Percentiles rank a stretch among this genome's conserved stretches.
Conservation (phyloP, 2,329 filamentous ascomycete genomes). For the Trichoderma citrinoviride region DNA sequence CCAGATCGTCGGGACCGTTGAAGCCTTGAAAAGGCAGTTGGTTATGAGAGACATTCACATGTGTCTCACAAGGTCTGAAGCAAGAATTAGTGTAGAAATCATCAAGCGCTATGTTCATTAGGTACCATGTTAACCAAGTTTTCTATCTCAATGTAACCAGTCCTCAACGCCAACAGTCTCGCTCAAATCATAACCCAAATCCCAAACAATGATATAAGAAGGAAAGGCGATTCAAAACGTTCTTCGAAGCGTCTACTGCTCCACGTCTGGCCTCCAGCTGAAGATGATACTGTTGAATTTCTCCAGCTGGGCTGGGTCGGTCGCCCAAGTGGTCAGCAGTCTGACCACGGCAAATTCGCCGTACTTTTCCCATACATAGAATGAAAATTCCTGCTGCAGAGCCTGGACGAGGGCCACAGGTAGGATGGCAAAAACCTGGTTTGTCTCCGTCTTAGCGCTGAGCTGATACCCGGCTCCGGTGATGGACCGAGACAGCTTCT, state of each 20-base stretch:
- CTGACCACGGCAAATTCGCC: slow-evolving; percentile 42
- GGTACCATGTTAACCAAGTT: neutral
- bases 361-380: slow-evolving; percentile 48
- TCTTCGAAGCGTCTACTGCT: neutral
- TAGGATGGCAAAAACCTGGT: slow-evolving; percentile 50
- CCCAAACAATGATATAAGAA: neutral
- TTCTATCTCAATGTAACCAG: neutral
- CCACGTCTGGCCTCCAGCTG: slow-evolving; percentile 23
- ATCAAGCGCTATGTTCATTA: neutral
- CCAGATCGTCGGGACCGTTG: neutral
- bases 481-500: slow-evolving; percentile 44
- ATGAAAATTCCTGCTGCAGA: slow-evolving; percentile 44
- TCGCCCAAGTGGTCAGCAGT: slow-evolving; percentile 52
- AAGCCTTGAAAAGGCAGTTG: too few species aligned
- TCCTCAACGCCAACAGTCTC: slow-evolving; percentile 6
- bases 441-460: slow-evolving; percentile 47
- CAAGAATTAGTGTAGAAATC: neutral
- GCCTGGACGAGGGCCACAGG: slow-evolving; percentile 38
- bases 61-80: too few species aligned
- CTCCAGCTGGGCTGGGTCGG: slow-evolving; percentile 43
- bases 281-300: slow-evolving; percentile 34
- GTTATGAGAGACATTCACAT: too few species aligned
- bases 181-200: slow-evolving; percentile 1
- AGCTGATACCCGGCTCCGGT: slow-evolving; percentile 42
- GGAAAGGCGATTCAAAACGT: neutral